A percentile compares a stretch with the other conserved stretches of the same genome.
These are phyloP conservation scores for Neonectria neomacrospora DNA, from an alignment of 2,329 filamentous ascomycete species.

Conservation along the genomic window DNA sequence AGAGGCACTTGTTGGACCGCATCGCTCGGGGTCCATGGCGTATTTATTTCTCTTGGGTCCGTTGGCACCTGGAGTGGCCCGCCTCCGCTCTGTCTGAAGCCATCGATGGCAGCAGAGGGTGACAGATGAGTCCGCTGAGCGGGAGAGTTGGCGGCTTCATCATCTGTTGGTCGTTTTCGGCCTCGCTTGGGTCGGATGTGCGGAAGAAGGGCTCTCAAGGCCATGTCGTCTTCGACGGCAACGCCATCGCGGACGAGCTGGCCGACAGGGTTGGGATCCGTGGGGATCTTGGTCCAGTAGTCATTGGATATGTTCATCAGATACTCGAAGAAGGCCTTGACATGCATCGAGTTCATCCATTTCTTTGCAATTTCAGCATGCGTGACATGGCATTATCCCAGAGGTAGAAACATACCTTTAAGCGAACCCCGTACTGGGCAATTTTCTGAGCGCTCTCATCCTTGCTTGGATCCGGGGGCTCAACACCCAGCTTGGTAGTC, in stretches of 20 bases:
- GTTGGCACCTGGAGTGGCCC: slow-evolving; percentile 58
- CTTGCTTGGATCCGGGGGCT: slow-evolving; percentile 82
- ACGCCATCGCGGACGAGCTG: slow-evolving; percentile 82
- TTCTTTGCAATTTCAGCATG: slow-evolving; percentile 63
- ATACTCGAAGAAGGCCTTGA: slow-evolving; percentile 95
- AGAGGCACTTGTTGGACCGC: slow-evolving; percentile 66
- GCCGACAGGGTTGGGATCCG: slow-evolving; percentile 69
- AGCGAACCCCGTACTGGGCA: slow-evolving; percentile 90
- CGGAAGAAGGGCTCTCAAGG: slow-evolving; percentile 83
- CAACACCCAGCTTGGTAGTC: slow-evolving; percentile 87
- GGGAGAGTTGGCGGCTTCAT: slow-evolving; percentile 60
- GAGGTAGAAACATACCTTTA: slow-evolving; percentile 71
- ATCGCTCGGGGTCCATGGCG: slow-evolving; percentile 48
- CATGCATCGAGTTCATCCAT: slow-evolving; percentile 97
- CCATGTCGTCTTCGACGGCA: slow-evolving; percentile 86
- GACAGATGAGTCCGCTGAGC: slow-evolving; percentile 72
- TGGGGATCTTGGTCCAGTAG: slow-evolving; percentile 83
- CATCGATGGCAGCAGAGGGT: slow-evolving; percentile 59
- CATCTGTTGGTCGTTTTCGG: slow-evolving; percentile 72
- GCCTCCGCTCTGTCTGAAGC: slow-evolving; percentile 48
- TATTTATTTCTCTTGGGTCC: slow-evolving; percentile 54
- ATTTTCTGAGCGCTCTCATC: slow-evolving; percentile 93
- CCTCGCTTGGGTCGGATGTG: slow-evolving; percentile 74
- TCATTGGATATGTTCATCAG: slow-evolving; percentile 79
- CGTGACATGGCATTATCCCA: not conserved